Base-by-base conservation (phyloP, 2,329 filamentous ascomycete species). In the Penicillium hordei region DNA sequence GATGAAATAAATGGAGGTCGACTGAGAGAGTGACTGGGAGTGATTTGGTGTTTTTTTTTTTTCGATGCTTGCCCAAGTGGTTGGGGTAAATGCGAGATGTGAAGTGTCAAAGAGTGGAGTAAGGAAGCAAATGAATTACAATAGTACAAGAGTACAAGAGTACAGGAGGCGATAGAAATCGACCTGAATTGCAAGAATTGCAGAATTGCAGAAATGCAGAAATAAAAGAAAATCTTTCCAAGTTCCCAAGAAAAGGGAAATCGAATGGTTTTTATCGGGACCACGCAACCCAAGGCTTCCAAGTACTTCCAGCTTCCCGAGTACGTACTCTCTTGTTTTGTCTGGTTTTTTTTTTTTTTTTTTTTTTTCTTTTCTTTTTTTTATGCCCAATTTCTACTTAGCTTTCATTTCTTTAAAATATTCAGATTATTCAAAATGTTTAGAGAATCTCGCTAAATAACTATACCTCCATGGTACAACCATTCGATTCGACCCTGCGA, bases 391-490 rank as follows among this genome's bases (percentile, higher is more conserved):
- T 43, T 25, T 8, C 15, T 15, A 4, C 23, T 15, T 25, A 25
- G 7, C 21, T 2, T 43, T 23, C 21, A 5, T 43, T 42, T 15
- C 39, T 33, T 31, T 5, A 13, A 12, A 23, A 42, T 17, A 42
- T 25, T 25, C 5, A 43, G 8, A 17, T n/a, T 25, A 42, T 25
- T 25, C 4, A 25, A 2, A 25, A 42, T 17, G 17, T 13, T 39
- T 1, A 4, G n/a, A n/a, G 10, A 38, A 19, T 39, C 36, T 39
- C n/a, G 40, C 19, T 15, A 43, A 15, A 43, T 17, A 6, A 17
- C 13, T 25, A 10, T 34, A 1, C 46, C 45, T 49, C 61, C 59
- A 50, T 58, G 58, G 60, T 53, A 61, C 58, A 58, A 58, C 55
- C 40, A 49, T 54, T 49, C 43, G 51, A 34, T 34, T 19, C 50